These are phyloP conservation scores for Chlamydomonas incerta DNA, from an alignment of 139 green algal genomes.

Conservation along the genomic window DNA sequence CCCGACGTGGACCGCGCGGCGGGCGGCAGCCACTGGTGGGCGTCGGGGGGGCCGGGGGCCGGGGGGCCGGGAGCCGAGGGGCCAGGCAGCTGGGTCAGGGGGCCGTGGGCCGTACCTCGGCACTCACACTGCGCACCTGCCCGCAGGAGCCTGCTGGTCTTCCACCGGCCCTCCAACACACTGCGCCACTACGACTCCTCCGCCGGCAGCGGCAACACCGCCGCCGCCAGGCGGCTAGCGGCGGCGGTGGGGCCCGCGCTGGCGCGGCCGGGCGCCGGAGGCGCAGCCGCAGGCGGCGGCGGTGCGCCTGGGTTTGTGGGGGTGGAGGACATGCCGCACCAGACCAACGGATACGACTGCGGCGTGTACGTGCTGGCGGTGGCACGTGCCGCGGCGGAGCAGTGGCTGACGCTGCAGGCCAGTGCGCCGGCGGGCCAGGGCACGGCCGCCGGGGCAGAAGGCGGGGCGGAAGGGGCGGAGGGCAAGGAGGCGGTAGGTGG, in stretches of 20 bases:
- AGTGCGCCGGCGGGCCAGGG: not conserved
- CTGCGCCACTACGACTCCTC: conserved; percentile 75
- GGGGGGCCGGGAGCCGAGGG: too few relatives aligned
- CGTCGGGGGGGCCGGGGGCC: not conserved
- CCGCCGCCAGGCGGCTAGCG: conserved; percentile 2
- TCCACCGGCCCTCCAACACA: conserved; percentile 25
- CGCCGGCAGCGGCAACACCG: not conserved
- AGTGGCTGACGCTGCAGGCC: not conserved
- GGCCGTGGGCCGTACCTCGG: too few relatives aligned
- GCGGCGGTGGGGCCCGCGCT: conserved; percentile 5
- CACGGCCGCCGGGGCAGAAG: not conserved
- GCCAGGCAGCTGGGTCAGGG: too few relatives aligned
- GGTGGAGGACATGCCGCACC: conserved; percentile 51
- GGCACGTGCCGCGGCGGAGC: conserved; percentile 47
- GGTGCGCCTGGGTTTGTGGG: conserved; percentile 10
- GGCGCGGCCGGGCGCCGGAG: not conserved
- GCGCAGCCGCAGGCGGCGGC: not conserved
- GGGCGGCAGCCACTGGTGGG: conserved; percentile 54
- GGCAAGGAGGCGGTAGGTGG: not conserved
- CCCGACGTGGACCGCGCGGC: conserved; percentile 46
- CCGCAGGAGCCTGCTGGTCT: conserved; percentile 66
- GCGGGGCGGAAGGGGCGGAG: not conserved
- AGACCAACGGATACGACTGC: conserved; percentile 81
- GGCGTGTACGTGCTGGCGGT: conserved; percentile 75
- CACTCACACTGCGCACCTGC: too few relatives aligned